Conservation (phyloP, 108 stramenopile species). For the Licmophora abbreviata region DNA sequence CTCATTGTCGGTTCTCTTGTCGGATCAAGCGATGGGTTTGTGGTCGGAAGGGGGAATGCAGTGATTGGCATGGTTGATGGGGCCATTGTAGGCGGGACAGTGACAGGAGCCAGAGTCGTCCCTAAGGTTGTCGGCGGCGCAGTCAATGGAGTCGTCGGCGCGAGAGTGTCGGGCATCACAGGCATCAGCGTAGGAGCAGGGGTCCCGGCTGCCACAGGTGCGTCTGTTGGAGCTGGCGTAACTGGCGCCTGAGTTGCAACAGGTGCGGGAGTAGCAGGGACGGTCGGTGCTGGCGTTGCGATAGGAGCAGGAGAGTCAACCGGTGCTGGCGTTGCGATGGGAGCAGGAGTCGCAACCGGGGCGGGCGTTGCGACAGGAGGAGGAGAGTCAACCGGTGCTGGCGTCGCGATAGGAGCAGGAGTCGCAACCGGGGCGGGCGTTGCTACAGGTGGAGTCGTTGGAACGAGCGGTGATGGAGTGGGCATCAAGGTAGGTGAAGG, state of each 20-base stretch:
- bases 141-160: neutral
- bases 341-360: neutral
- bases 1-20: slow-evolving; percentile 5
- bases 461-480: neutral
- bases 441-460: neutral
- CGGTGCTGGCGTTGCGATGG: neutral
- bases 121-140: neutral
- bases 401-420: neutral
- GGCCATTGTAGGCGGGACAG: slow-evolving; percentile 5
- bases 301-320: neutral
- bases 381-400: neutral
- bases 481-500: no score
- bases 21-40: neutral
- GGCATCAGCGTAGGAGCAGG: slow-evolving; percentile 1
- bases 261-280: no score
- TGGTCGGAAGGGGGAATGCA: slow-evolving; percentile 3
- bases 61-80: slow-evolving; percentile 3
- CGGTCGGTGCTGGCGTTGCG: slow-evolving; percentile 5
- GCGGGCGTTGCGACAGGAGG: neutral
- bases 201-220: neutral
- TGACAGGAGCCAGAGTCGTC: slow-evolving; percentile 1
- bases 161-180: neutral
- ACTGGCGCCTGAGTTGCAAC: neutral
- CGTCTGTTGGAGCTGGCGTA: slow-evolving; percentile 3
- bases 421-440: neutral